phyloP scores from a whole-genome alignment of 495 filamentous ascomycete genomes.

The Hyphodiscus hymeniophilus region DNA sequence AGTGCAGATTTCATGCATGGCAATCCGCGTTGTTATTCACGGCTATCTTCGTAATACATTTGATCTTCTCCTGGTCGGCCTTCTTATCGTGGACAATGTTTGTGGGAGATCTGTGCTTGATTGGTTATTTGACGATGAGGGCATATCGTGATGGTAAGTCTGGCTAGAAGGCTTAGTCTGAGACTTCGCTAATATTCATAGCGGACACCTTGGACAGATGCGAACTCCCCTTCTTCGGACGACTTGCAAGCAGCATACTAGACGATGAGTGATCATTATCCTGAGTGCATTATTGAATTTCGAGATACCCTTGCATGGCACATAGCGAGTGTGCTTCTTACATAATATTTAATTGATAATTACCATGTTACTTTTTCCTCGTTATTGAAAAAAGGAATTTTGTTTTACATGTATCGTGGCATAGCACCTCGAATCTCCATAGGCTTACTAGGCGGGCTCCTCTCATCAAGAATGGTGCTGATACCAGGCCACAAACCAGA shows the following conservation, averaged over 20 bases:
- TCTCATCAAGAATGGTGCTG: slow-evolving; percentile 3
- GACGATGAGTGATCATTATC: slow-evolving; percentile 65
- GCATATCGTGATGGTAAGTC: slow-evolving; percentile 74
- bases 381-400: neutral
- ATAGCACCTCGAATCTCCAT: slow-evolving; percentile 8
- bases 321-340: slow-evolving; percentile 2
- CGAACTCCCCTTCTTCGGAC: slow-evolving; percentile 83
- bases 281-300: slow-evolving; percentile 1
- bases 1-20: slow-evolving; percentile 84
- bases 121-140: slow-evolving; percentile 65
- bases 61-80: slow-evolving; percentile 75
- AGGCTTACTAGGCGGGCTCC: neutral
- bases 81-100: slow-evolving; percentile 81
- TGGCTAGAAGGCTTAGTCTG: too few relatives aligned
- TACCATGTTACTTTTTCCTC: neutral
- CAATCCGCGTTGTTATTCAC: slow-evolving; percentile 85
- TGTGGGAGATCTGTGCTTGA: slow-evolving; percentile 63
- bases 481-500: slow-evolving; percentile 9
- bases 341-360: slow-evolving; percentile 16
- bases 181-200: slow-evolving; percentile 22
- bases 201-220: slow-evolving; percentile 75
- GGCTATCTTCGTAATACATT: slow-evolving; percentile 74
- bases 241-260: slow-evolving; percentile 79
- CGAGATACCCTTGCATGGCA: slow-evolving; percentile 13
- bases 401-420: slow-evolving; percentile 5